Evolutionary conservation across 1,284 basidiomycete genomes (phyloP).

Genomic region (Leccinum fallax): DNA sequence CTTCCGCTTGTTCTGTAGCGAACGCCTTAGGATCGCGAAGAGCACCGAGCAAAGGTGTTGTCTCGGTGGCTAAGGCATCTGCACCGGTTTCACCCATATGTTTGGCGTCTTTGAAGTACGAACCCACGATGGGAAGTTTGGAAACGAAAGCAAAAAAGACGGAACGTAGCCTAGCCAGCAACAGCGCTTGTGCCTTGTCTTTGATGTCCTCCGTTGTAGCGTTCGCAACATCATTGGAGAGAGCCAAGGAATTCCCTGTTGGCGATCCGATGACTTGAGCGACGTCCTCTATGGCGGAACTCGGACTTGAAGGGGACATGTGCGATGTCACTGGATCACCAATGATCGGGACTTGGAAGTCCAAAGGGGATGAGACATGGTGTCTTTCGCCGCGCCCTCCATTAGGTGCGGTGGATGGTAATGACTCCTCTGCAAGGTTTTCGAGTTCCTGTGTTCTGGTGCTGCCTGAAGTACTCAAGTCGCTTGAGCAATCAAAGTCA

Average conservation of each 20-base stretch:
- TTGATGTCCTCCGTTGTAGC: conserved; percentile 7
- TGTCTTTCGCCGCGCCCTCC: conserved; percentile 1
- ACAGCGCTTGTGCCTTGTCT: conserved; percentile 4
- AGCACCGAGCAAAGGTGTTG: conserved; percentile 29
- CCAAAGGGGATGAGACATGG: background rate
- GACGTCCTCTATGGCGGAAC: background rate
- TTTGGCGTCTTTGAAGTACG: conserved; percentile 20
- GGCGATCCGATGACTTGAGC: conserved; percentile 8
- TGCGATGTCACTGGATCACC: background rate
- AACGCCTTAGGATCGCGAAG: conserved; percentile 29
- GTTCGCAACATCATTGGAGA: conserved; percentile 1
- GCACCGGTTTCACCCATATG: conserved; percentile 2
- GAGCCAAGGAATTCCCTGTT: background rate
- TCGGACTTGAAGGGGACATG: background rate
- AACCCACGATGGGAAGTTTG: conserved; percentile 26
- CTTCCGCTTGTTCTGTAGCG: conserved; percentile 22
- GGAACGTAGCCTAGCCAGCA: conserved; percentile 13
- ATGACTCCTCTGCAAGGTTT: conserved; percentile 1
- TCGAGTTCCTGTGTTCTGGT: conserved; percentile 1
- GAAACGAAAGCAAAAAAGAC: conserved; percentile 12
- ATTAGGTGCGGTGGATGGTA: conserved; percentile 3
- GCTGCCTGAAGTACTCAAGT: background rate
- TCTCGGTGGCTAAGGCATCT: conserved; percentile 18
- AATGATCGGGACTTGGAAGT: background rate
- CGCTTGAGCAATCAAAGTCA: conserved; percentile 2